phyloP scores from a whole-genome alignment of 768 basidiomycete species.

The Megacollybia marginata region DNA sequence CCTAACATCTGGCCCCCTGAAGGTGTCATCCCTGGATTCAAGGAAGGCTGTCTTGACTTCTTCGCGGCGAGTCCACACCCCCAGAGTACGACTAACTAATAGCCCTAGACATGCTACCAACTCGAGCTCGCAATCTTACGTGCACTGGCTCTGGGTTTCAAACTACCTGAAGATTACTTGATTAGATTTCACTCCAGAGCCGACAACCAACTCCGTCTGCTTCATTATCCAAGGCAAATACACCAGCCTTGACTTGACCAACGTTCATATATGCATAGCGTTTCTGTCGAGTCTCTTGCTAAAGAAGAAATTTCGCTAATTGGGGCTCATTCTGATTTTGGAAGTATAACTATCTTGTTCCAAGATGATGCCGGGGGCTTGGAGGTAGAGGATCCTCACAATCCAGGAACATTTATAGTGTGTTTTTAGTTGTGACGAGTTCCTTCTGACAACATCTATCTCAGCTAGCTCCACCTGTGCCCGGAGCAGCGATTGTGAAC shows the following conservation, averaged over 20 bases:
- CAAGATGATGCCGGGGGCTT: slow-evolving; percentile 58
- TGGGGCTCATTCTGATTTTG: slow-evolving; percentile 48
- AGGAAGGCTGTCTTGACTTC: slow-evolving; percentile 42
- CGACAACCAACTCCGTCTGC: slow-evolving; percentile 50
- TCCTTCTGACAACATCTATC: neutral
- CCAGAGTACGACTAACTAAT: slow-evolving; percentile 19
- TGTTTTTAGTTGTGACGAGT: neutral
- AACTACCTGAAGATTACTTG: slow-evolving; percentile 38
- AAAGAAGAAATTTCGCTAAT: slow-evolving; percentile 34
- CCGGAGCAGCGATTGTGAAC: slow-evolving; percentile 42
- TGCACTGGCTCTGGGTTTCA: slow-evolving; percentile 42
- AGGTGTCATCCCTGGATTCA: slow-evolving; percentile 43
- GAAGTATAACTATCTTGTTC: slow-evolving; percentile 48
- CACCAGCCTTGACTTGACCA: neutral
- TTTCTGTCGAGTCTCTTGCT: slow-evolving; percentile 23
- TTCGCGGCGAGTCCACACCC: slow-evolving; percentile 32
- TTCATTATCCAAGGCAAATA: slow-evolving; percentile 44
- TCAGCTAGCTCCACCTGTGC: slow-evolving; percentile 34
- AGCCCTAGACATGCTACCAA: slow-evolving; percentile 30
- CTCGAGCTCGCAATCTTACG: slow-evolving; percentile 35
- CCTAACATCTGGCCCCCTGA: slow-evolving; percentile 57
- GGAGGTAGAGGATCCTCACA: slow-evolving; percentile 49
- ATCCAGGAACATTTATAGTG: slow-evolving; percentile 34
- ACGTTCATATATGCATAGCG: slow-evolving; percentile 12
- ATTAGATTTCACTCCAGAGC: slow-evolving; percentile 29